A percentile compares a stretch with the other conserved stretches of the same genome.
phyloP scores from a whole-genome alignment of 2,329 filamentous ascomycete genomes.

The Akanthomyces lecanii region DNA sequence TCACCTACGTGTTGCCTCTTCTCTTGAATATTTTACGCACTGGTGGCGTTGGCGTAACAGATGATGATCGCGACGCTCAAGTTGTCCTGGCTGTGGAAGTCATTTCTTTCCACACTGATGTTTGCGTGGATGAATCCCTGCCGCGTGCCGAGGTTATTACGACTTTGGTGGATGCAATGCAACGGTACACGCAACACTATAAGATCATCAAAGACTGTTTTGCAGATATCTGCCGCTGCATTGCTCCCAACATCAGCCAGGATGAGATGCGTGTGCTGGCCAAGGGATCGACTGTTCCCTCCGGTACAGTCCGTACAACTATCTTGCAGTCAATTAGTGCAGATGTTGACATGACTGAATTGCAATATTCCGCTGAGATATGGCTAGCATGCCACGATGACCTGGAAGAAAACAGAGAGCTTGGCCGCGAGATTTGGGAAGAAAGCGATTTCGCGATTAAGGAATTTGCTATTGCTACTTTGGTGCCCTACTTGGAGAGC shows the following conservation, averaged over 20 bases:
- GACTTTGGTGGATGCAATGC: conserved; percentile 75
- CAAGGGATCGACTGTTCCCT: conserved; percentile 71
- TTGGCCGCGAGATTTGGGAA: conserved; percentile 89
- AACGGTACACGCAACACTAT: conserved; percentile 86
- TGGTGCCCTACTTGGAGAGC: conserved; percentile 75
- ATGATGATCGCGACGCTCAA: conserved; percentile 84
- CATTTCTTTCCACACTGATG: conserved; percentile 79
- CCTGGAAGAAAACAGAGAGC: conserved; percentile 76
- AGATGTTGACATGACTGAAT: conserved; percentile 86
- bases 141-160: conserved; percentile 71
- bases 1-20: conserved; percentile 83
- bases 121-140: conserved; percentile 69
- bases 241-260: conserved; percentile 73
- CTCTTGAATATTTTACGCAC: conserved; percentile 73
- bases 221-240: conserved; percentile 75
- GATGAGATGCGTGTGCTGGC: conserved; percentile 74
- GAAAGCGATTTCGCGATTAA: conserved; percentile 77
- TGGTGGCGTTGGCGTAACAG: conserved; percentile 67
- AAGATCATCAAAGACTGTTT: conserved; percentile 92
- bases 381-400: conserved; percentile 94
- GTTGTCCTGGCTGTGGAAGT: conserved; percentile 85
- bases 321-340: conserved; percentile 86
- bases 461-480: conserved; percentile 58
- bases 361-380: conserved; percentile 81
- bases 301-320: conserved; percentile 75